phyloP scores from a whole-genome alignment of 163 green algal species.

The Scenedesmus sp. region DNA sequence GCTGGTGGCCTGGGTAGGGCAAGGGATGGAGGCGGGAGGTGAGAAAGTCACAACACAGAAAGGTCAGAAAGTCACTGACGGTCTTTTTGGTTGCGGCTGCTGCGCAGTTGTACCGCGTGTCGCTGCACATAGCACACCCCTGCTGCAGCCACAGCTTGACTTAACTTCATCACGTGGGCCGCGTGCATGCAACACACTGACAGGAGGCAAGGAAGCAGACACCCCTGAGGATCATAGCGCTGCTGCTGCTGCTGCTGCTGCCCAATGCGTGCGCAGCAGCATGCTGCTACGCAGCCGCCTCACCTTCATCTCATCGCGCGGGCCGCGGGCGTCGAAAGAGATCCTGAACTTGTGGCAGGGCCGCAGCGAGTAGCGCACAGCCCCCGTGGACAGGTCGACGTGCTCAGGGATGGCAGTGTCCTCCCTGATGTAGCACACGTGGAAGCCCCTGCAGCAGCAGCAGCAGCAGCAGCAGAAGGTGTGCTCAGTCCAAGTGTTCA shows the following conservation, averaged over 20 bases:
- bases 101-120: no score
- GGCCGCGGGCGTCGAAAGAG: constrained; percentile 64
- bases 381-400: constrained; percentile 47
- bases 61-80: no score
- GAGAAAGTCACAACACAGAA: no score
- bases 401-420: constrained; percentile 34
- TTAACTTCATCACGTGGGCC: no score
- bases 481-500: no score
- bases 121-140: no score
- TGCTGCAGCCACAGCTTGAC: no score
- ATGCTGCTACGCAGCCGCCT: background rate
- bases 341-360: constrained; percentile 66
- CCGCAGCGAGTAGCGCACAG: background rate
- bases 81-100: no score
- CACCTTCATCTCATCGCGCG: constrained; percentile 57
- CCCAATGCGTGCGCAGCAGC: background rate
- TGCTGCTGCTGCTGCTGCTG: background rate
- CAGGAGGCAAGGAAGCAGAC: background rate
- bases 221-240: no score
- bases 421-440: constrained; percentile 49
- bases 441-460: constrained; percentile 43
- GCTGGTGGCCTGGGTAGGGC: no score
- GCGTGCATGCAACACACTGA: background rate
- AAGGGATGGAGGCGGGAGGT: no score
- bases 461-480: background rate